These are phyloP conservation scores for Cladosporium sp. DNA, from an alignment of 2,329 filamentous ascomycete species.

Conservation along the genomic window DNA sequence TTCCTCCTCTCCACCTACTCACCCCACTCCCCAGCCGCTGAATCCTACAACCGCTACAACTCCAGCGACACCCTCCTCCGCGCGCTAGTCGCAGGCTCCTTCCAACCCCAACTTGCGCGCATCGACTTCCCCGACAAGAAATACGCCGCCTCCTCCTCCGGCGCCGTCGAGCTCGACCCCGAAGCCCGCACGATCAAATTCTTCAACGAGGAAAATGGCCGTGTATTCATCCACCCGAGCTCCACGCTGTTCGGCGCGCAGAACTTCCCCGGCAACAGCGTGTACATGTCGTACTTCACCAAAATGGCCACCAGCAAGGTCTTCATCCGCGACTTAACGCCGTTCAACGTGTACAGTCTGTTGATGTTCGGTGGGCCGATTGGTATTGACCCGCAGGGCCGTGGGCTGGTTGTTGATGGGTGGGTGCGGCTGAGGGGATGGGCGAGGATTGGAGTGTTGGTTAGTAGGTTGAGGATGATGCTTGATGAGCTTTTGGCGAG, in stretches of 20 bases:
- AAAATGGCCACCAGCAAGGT: constrained; percentile 92
- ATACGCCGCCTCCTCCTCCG: constrained; percentile 81
- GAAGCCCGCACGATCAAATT: constrained; percentile 92
- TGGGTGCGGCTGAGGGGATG: constrained; percentile 87
- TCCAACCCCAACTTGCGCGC: constrained; percentile 79
- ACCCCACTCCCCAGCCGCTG: constrained; percentile 24
- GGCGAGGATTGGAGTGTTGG: constrained; percentile 90
- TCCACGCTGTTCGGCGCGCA: constrained; percentile 84
- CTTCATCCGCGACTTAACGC: constrained; percentile 87
- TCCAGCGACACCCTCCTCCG: constrained; percentile 48
- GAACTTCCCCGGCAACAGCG: constrained; percentile 70
- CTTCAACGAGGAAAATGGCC: constrained; percentile 77
- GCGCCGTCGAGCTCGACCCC: constrained; percentile 88
- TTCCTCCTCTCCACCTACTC: constrained; percentile 59
- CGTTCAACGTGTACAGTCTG: constrained; percentile 86
- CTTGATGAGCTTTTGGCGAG: constrained; percentile 79
- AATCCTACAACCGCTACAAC: constrained; percentile 50
- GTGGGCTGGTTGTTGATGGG: constrained; percentile 85
- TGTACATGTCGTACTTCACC: constrained; percentile 85
- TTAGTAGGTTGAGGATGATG: constrained; percentile 79
- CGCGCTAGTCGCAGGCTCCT: constrained; percentile 51
- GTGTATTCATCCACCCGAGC: constrained; percentile 90
- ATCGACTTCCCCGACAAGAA: constrained; percentile 96
- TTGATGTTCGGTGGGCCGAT: constrained; percentile 86
- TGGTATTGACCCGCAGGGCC: constrained; percentile 79